Base-by-base conservation (phyloP, 805 yeast species). In the Candida wancherniae region DNA sequence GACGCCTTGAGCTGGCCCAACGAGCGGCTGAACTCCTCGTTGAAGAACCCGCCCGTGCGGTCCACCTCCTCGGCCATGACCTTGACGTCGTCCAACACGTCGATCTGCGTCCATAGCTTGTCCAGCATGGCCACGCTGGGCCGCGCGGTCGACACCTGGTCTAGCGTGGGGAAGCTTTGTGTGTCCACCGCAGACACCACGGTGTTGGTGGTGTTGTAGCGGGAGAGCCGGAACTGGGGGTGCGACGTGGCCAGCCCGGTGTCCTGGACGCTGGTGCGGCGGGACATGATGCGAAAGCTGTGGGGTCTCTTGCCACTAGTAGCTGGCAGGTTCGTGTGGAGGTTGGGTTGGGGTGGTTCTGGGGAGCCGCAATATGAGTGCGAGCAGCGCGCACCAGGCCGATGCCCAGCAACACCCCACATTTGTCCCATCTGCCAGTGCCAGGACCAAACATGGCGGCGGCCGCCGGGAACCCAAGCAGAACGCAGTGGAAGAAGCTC, bases 101-200 rank as follows among this genome's bases (percentile, higher is more conserved):
- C 95, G 29, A 87, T 78, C 44, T 85, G 94, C 5, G 90, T 79
- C 94, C 95, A 88, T 26, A 84, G 64, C 47, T 72, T 70, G 55
- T 84, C 95, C 57, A 79, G 87, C 38, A 73, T 63, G 32, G 83
- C 78, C 13, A 75, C 78, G 28, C 67, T 63, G 6, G 86, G 84
- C 29, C 63, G 58, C 1, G 77, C 72, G 4, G 74, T 60, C 7
- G 78, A 73, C 3, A 77, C 54, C 39, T 63, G 63, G 48, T 79
- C 84, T 11, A 55, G 39, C 3, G 63, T 48, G 20, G 59, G 53
- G 5, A 50, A 17, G 37, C 53, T 41, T 27, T 51, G 31, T 16
- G 38, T 25, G 28, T 42, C 46, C 19, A 22, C 22, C 9, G 17
- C 32, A 17, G 33, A 43, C 18, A 33, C 10, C 6, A 45, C 57